Percentiles rank a stretch among this genome's conserved stretches.
Conservation (phyloP, 1,139 yeast species). For the Geotrichum fermentans region DNA sequence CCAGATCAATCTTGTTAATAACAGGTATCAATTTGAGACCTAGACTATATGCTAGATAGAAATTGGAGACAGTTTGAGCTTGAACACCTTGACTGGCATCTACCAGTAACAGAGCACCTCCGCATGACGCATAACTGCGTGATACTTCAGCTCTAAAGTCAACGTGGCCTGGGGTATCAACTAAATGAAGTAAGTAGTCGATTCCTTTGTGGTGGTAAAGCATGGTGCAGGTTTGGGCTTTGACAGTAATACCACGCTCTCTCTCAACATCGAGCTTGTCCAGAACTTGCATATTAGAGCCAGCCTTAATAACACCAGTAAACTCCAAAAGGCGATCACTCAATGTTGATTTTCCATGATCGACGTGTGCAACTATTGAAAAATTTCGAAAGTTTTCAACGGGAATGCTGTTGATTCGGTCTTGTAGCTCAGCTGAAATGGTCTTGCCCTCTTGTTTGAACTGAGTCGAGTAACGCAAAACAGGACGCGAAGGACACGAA, state of each 20-base stretch:
- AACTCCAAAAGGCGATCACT: slow-evolving; percentile 82
- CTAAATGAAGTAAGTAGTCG: slow-evolving; percentile 81
- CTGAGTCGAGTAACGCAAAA: slow-evolving; percentile 6
- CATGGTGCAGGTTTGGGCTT: slow-evolving; percentile 96
- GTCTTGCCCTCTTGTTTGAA: slow-evolving; percentile 14
- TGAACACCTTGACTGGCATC: slow-evolving; percentile 97
- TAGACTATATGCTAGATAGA: slow-evolving; percentile 82
- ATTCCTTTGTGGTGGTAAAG: slow-evolving; percentile 63
- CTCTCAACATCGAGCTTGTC: slow-evolving; percentile 93
- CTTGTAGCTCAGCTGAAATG: slow-evolving; percentile 31
- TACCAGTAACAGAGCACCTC: slow-evolving; percentile 83
- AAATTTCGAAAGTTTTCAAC: slow-evolving; percentile 79
- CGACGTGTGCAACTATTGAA: slow-evolving; percentile 97
- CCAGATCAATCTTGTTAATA: slow-evolving; percentile 86
- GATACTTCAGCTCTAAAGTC: slow-evolving; percentile 94
- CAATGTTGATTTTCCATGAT: slow-evolving; percentile 91
- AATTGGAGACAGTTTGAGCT: slow-evolving; percentile 96
- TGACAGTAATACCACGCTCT: slow-evolving; percentile 93
- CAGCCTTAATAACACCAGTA: slow-evolving; percentile 81
- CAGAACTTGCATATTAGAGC: slow-evolving; percentile 75
- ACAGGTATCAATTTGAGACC: slow-evolving; percentile 80
- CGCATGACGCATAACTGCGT: slow-evolving; percentile 90
- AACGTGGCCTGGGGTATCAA: slow-evolving; percentile 98
- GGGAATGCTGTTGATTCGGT: slow-evolving; percentile 68
- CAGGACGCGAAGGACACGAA: not conserved